Evolutionary conservation across 1,284 basidiomycete species (phyloP), one percentile per base, ranked within the genome.

Genomic region (Tylopilus sp.): DNA sequence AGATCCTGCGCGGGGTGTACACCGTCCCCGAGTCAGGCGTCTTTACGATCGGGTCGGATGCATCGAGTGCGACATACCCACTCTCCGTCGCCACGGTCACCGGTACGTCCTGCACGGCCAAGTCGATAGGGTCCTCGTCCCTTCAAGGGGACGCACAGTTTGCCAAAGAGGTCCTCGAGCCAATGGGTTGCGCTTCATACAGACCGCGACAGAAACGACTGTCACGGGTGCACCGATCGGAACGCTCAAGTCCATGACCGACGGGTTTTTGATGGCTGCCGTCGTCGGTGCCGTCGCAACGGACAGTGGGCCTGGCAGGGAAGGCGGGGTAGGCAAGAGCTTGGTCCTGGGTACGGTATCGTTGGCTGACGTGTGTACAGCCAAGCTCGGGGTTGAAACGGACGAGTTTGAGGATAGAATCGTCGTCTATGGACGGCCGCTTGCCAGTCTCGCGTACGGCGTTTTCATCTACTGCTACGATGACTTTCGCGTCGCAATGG

Each of bases 401-500:
- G 84, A 85, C 57, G 96, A 99, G 69, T 81, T 97, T 33, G 89
- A 90, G 37, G 95, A 97, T 64, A 96, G 97, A 0, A 84, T 99
- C 44, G 86, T 97, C 64, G 78, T 99, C 44, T 86, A 90, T 52
- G 95, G 94, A 29, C 84, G 78, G 56, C 79, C 86, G 1, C 74
- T 85, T 26, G 54, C 67, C 2, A 74, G 78, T 53, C 79, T 94
- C 55, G 83, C 76, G 61, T 70, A 74, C 35, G 86, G 86, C 29
- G 86, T 81, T 30, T 87, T 83, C 38, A 80, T 99, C 1, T 87
- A 96, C 67, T 98, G 94, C 68, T 99, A 97, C 65, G 96, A 99
- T 67, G 97, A 99, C 58, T 97, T 99, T 67, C 89, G 96, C 45
- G 95, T 99, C 12, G 96, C 95, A 7, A 99, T 99, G 96, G 93